Conservation (phyloP, 495 filamentous ascomycete species). For the Podospora appendiculata region DNA sequence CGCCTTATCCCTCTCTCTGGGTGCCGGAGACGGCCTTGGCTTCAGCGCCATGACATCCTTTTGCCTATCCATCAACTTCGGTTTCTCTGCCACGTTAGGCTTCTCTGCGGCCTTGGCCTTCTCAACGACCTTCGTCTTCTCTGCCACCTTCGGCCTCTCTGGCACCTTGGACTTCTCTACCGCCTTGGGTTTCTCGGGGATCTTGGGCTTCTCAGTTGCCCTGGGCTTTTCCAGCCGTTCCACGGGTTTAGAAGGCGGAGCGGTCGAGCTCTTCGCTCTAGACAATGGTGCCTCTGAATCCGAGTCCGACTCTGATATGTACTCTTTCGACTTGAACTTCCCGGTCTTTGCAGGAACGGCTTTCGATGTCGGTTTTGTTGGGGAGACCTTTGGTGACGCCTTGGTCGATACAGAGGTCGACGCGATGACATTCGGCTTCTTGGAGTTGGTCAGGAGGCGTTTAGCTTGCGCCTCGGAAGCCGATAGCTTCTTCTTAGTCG, state of each 20-base stretch:
- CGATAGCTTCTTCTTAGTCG: slow-evolving; percentile 48
- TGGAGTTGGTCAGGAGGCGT: slow-evolving; percentile 47
- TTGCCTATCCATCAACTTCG: not conserved
- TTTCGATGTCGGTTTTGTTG: slow-evolving; percentile 20
- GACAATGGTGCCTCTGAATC: slow-evolving; percentile 40
- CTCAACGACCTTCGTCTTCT: not conserved
- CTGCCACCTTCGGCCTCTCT: slow-evolving; percentile 9
- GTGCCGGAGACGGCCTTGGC: not conserved
- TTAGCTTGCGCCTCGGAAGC: slow-evolving; percentile 59
- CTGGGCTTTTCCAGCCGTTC: slow-evolving; percentile 18
- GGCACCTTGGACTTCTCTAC: slow-evolving; percentile 23
- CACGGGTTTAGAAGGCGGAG: slow-evolving; percentile 17
- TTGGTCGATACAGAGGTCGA: slow-evolving; percentile 10
- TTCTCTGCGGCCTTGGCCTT: not conserved
- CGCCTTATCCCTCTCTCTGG: slow-evolving; percentile 10
- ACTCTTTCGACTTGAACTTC: slow-evolving; percentile 53
- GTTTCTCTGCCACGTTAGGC: not conserved
- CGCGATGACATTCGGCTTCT: slow-evolving; percentile 28
- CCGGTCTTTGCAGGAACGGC: slow-evolving; percentile 10
- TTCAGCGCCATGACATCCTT: not conserved
- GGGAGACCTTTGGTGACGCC: slow-evolving; percentile 26
- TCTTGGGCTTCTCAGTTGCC: slow-evolving; percentile 27
- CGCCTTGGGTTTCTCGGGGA: slow-evolving; percentile 9
- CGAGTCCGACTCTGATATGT: slow-evolving; percentile 69
- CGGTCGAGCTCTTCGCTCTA: slow-evolving; percentile 26